Evolutionary conservation across 2,329 filamentous ascomycete genomes (phyloP).

Genomic region (Bipolaris bicolor): DNA sequence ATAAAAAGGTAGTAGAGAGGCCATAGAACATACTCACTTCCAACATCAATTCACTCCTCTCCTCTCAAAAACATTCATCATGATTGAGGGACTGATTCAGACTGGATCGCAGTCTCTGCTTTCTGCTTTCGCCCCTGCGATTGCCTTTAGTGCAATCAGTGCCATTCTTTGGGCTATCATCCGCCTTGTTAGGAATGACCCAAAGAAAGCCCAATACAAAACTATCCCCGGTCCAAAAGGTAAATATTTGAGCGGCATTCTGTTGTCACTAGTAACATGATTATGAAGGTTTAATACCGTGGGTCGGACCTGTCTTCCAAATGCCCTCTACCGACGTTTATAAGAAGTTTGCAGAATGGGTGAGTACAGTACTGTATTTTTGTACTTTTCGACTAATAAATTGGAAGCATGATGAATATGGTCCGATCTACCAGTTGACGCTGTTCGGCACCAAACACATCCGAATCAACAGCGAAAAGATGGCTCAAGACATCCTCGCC

Average conservation of each 20-base stretch:
- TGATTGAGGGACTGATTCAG: neutral
- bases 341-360: conserved; percentile 7
- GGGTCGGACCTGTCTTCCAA: conserved; percentile 2
- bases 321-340: conserved; percentile 6
- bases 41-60: neutral
- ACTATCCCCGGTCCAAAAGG: conserved; percentile 3
- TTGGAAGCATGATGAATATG: neutral
- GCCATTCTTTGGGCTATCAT: conserved; percentile 4
- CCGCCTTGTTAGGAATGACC: neutral
- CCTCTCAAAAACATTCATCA: neutral
- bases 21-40: neutral
- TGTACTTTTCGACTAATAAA: neutral
- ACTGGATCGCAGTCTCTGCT: conserved; percentile 2
- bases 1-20: neutral
- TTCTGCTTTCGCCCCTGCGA: neutral
- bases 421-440: conserved; percentile 6
- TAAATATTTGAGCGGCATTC: neutral
- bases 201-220: conserved; percentile 5
- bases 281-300: conserved; percentile 1
- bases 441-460: conserved; percentile 1
- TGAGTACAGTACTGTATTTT: neutral
- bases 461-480: conserved; percentile 8
- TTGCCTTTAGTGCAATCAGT: conserved; percentile 4
- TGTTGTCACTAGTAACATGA: neutral
- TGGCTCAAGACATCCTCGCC: conserved; percentile 5